phyloP scores from a whole-genome alignment of 1,139 yeast genomes.

The Suhomyces yuchorum region DNA sequence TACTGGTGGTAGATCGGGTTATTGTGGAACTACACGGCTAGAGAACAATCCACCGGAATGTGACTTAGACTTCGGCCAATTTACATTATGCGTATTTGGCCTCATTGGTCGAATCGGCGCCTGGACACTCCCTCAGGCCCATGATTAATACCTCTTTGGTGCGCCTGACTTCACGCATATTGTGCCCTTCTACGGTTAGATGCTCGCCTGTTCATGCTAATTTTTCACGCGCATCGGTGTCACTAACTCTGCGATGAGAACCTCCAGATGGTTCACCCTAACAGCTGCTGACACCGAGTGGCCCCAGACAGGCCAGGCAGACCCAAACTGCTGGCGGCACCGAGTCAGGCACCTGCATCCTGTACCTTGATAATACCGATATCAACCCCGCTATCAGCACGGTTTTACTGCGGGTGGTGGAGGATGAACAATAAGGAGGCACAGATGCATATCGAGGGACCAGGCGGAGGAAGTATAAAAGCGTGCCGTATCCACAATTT shows the following conservation, averaged over 20 bases:
- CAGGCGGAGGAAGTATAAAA: neutral
- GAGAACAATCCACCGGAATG: neutral
- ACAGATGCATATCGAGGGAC: neutral
- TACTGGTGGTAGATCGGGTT: neutral
- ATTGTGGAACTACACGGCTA: neutral
- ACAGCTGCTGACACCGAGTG: conserved; percentile 5
- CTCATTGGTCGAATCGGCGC: neutral
- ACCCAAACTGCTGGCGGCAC: neutral
- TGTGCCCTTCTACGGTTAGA: neutral
- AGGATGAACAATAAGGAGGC: neutral
- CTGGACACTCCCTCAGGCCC: too few relatives aligned
- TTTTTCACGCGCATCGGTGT: conserved; percentile 4
- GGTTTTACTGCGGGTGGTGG: neutral
- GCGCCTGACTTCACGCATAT: neutral
- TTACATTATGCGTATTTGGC: neutral
- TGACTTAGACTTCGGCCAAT: neutral
- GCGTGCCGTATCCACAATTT: neutral
- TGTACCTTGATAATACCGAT: neutral
- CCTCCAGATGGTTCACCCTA: neutral
- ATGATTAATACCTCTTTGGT: neutral
- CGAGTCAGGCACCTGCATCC: neutral
- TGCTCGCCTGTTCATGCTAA: conserved; percentile 2
- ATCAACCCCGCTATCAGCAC: conserved; percentile 5
- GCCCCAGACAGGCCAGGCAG: neutral
- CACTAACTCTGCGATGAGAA: neutral